Base-by-base conservation (phyloP, 352 stramenopile genomes). In the Pythium rishiriense region DNA sequence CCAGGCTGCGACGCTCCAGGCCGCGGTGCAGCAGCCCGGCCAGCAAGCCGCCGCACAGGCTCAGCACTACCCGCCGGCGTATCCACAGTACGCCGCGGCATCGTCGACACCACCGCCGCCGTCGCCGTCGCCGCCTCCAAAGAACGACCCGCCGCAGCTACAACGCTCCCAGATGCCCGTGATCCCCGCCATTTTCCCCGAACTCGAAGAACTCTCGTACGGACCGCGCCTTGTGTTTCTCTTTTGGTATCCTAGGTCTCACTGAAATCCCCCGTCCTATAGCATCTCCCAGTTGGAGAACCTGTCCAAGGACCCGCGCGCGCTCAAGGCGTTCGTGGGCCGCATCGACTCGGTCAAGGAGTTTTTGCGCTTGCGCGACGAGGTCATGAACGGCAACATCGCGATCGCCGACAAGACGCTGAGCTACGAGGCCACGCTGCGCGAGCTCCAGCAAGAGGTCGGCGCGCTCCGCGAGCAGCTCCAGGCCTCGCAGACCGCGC, bases 341-440 rank as follows among this genome's bases (percentile, higher is more conserved):
- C 79, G 82, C 15, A 72, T 93, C 58, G 67, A 79, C 43, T 76
- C 66, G 1, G 79, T 91, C 0, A 71, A 88, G 29, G 79, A 90
- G 47, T 94, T 94, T 39, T 76, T 78, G 33, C 80, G 88, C 56
- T 55, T 93, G 4, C 79, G 83, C 26, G 82, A 90, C 45, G 82
- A 93, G 45, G 75, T 93, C 21, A 80, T 94, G 70, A 78, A 74
- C 26, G 87, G 83, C 62, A 94, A 94, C 62, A 88, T 90, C 68
- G 68, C 69, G 28, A 89, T 89, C 53, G 85, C 85, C 21, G 76
- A 90, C 53, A 84, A 77, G 43, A 90, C 85, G 51, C 74, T 94
- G 1, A 58, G 57, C 9, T 79, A 88, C 63, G 83, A 94, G 37
- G 68, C 29, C 9, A 68, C 76, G 28, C 56, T 93, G 62, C 74